Evolutionary conservation across 495 filamentous ascomycete genomes (phyloP).

Genomic region (Xylaria longipes): DNA sequence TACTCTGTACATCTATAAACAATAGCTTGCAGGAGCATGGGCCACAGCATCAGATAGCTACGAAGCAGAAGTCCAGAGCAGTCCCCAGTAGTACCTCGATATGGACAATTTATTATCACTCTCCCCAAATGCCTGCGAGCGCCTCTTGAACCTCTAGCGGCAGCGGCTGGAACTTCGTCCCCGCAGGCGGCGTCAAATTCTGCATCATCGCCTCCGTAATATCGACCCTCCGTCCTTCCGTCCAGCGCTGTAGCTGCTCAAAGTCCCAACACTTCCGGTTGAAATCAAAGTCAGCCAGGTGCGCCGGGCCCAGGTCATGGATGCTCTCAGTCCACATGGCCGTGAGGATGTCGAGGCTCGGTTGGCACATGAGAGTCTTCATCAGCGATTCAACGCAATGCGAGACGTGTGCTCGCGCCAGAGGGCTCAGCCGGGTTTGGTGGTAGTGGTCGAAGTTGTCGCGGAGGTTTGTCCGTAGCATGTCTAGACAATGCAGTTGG

Average conservation of each 20-base stretch:
- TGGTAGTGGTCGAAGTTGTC: constrained; percentile 23
- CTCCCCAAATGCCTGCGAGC: constrained; percentile 10
- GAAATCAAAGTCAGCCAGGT: constrained; percentile 6
- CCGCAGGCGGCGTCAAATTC: constrained; percentile 11
- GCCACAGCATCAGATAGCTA: not conserved
- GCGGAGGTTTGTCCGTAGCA: constrained; percentile 24
- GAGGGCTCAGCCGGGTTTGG: not conserved
- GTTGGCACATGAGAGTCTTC: constrained; percentile 19
- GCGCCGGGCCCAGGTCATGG: not conserved
- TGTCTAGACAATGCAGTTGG: constrained; percentile 27
- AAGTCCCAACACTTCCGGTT: constrained; percentile 11
- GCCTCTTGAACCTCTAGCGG: constrained; percentile 17
- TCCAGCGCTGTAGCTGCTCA: constrained; percentile 6
- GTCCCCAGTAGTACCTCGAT: not conserved
- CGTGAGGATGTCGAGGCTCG: constrained; percentile 13
- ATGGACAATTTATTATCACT: not conserved
- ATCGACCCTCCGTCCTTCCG: not conserved
- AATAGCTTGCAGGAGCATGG: not conserved
- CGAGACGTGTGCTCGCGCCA: constrained; percentile 13
- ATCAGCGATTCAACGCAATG: constrained; percentile 11
- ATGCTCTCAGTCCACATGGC: not conserved
- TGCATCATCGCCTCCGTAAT: constrained; percentile 4
- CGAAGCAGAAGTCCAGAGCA: not conserved
- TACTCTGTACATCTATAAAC: not conserved
- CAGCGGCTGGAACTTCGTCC: not conserved